phyloP scores from a whole-genome alignment of 2,329 filamentous ascomycete species.

The Penicillium sp. region DNA sequence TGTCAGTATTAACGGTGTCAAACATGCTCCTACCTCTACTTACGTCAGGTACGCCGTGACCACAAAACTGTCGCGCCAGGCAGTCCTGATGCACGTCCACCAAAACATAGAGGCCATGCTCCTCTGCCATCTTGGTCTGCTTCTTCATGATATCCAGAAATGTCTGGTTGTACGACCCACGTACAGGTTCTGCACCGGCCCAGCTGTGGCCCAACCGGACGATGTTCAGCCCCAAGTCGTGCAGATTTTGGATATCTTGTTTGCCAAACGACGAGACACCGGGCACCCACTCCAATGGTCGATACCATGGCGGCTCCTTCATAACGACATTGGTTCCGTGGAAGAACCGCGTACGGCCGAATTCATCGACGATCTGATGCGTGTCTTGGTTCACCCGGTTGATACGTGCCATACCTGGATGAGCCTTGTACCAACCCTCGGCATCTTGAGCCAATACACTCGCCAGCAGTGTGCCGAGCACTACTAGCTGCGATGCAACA shows the following conservation, averaged over 20 bases:
- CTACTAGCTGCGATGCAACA: background rate
- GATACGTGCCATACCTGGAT: conserved; percentile 17
- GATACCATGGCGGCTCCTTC: conserved; percentile 21
- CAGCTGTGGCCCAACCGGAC: conserved; percentile 16
- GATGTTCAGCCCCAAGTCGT: conserved; percentile 16
- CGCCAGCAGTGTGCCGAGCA: background rate
- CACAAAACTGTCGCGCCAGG: conserved; percentile 13
- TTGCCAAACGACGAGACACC: conserved; percentile 19
- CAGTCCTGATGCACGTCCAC: conserved; percentile 19
- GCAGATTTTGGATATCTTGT: conserved; percentile 18
- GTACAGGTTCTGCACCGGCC: conserved; percentile 16
- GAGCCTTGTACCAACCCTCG: conserved; percentile 11
- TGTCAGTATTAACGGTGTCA: conserved; percentile 5
- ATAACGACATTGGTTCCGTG: conserved; percentile 23
- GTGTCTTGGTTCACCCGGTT: conserved; percentile 15
- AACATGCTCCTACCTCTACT: conserved; percentile 2
- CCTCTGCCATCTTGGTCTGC: conserved; percentile 19
- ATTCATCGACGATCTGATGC: conserved; percentile 20
- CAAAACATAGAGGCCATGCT: conserved; percentile 16
- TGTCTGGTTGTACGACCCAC: conserved; percentile 17
- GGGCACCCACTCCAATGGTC: conserved; percentile 16
- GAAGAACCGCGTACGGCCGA: conserved; percentile 19
- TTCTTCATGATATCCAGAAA: conserved; percentile 19
- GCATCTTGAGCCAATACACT: background rate
- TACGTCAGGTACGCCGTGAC: conserved; percentile 15